phyloP scores from a whole-genome alignment of 2,329 filamentous ascomycete species.

The Neofusicoccum parvum region DNA sequence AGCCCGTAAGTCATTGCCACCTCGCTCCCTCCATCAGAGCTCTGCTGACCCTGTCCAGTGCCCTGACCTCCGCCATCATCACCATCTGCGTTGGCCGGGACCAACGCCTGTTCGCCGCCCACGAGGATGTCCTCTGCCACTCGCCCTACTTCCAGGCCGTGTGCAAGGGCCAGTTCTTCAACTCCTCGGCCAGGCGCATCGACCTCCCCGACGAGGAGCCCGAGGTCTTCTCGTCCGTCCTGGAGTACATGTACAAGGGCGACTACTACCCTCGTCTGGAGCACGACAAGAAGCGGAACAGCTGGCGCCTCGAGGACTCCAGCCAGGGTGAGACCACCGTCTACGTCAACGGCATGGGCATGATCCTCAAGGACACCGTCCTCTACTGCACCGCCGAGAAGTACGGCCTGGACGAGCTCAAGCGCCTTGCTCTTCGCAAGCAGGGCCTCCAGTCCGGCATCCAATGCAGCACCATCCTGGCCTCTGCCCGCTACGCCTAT shows the following conservation, averaged over 20 bases:
- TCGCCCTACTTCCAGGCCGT: slow-evolving; percentile 77
- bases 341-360: slow-evolving; percentile 57
- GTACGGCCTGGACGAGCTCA: slow-evolving; percentile 81
- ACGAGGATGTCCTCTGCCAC: slow-evolving; percentile 78
- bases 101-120: slow-evolving; percentile 85
- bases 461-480: slow-evolving; percentile 79
- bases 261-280: slow-evolving; percentile 85
- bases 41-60: slow-evolving; percentile 21
- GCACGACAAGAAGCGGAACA: slow-evolving; percentile 78
- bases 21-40: background rate
- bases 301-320: slow-evolving; percentile 76
- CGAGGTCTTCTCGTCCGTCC: slow-evolving; percentile 84
- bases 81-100: slow-evolving; percentile 80
- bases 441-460: slow-evolving; percentile 86
- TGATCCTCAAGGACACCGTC: slow-evolving; percentile 81
- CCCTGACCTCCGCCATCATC: slow-evolving; percentile 61
- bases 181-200: slow-evolving; percentile 67
- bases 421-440: slow-evolving; percentile 82
- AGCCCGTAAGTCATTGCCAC: slow-evolving; percentile 28
- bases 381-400: slow-evolving; percentile 87
- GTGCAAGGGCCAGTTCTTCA: slow-evolving; percentile 65
- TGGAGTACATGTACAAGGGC: slow-evolving; percentile 92
- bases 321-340: slow-evolving; percentile 54
- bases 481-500: slow-evolving; percentile 88
- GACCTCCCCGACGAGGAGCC: slow-evolving; percentile 82